Conservation (phyloP, 2,329 filamentous ascomycete genomes). For the Amauroascus verrucosus region DNA sequence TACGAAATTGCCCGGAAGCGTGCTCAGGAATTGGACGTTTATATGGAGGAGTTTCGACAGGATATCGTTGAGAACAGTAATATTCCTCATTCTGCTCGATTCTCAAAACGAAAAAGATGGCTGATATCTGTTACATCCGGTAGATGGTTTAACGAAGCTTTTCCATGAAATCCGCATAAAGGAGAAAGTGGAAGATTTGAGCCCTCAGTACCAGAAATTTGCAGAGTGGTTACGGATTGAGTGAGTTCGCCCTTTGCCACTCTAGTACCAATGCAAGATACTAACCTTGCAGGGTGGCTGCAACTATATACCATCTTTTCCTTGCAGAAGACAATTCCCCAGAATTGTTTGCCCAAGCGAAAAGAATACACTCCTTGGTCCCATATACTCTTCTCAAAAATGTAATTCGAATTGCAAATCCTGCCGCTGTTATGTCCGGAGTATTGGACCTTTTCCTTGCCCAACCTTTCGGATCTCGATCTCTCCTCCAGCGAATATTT, state of each 20-base stretch:
- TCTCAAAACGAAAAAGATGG: not conserved
- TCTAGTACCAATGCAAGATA: not conserved
- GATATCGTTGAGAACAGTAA: conserved; percentile 62
- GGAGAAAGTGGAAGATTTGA: conserved; percentile 73
- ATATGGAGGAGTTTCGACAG: conserved; percentile 75
- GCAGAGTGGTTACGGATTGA: conserved; percentile 97
- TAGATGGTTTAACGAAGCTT: conserved; percentile 77
- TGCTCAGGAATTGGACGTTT: conserved; percentile 86
- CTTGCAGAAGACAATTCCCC: conserved; percentile 96
- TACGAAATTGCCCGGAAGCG: conserved; percentile 90
- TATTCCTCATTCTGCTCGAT: conserved; percentile 23
- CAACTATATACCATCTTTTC: conserved; percentile 94
- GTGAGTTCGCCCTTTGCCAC: conserved; percentile 25
- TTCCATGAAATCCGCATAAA: conserved; percentile 92
- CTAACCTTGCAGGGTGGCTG: conserved; percentile 53
- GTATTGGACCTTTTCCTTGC: conserved; percentile 91
- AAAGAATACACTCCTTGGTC: conserved; percentile 86
- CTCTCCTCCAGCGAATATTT: conserved; percentile 88
- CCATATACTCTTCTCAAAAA: conserved; percentile 93
- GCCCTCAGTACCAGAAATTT: conserved; percentile 94
- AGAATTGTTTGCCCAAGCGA: conserved; percentile 87
- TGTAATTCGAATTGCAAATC: conserved; percentile 91
- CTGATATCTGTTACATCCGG: not conserved
- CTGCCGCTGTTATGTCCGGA: conserved; percentile 91
- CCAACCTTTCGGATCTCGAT: conserved; percentile 83